Percentiles rank a stretch among this genome's conserved stretches.
phyloP scores from a whole-genome alignment of 1,284 basidiomycete species.

The Entoloma clypeatum region DNA sequence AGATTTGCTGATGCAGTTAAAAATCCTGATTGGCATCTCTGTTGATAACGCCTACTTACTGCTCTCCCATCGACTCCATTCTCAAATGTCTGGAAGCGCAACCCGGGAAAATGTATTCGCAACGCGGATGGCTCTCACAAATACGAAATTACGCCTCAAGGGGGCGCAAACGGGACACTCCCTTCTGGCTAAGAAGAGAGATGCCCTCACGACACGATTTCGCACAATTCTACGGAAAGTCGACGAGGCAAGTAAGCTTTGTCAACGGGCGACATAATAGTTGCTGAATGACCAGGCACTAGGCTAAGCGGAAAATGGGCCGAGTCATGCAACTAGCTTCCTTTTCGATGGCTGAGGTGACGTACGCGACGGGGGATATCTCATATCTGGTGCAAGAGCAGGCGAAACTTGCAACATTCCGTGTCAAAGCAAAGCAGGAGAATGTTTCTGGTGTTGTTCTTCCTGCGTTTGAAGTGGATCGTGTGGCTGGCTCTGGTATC shows the following conservation, averaged over 20 bases:
- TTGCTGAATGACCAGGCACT: slow-evolving; percentile 19
- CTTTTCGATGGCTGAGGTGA: slow-evolving; percentile 98
- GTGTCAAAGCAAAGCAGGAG: slow-evolving; percentile 93
- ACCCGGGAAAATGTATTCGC: slow-evolving; percentile 91
- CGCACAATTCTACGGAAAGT: slow-evolving; percentile 87
- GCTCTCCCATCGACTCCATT: slow-evolving; percentile 7
- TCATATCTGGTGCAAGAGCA: slow-evolving; percentile 93
- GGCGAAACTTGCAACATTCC: slow-evolving; percentile 89
- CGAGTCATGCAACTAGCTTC: slow-evolving; percentile 97
- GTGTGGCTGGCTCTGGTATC: slow-evolving; percentile 75
- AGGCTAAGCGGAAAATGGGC: slow-evolving; percentile 99
- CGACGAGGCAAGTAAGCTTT: slow-evolving; percentile 72
- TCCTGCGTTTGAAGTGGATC: slow-evolving; percentile 91
- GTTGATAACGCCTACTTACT: not conserved
- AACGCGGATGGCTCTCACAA: slow-evolving; percentile 91
- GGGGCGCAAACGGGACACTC: slow-evolving; percentile 98
- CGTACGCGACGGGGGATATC: slow-evolving; percentile 97
- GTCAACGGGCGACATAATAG: too few species aligned
- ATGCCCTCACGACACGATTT: slow-evolving; percentile 92
- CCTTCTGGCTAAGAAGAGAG: slow-evolving; percentile 94
- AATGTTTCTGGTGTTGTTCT: slow-evolving; percentile 98
- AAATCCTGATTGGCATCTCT: not conserved
- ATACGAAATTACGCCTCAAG: slow-evolving; percentile 91
- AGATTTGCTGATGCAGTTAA: too few species aligned
- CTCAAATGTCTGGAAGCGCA: slow-evolving; percentile 83